A percentile compares a stretch with the other conserved stretches of the same genome.
Evolutionary conservation across 2,329 filamentous ascomycete species (phyloP).

Genomic region (Phoma sp.): DNA sequence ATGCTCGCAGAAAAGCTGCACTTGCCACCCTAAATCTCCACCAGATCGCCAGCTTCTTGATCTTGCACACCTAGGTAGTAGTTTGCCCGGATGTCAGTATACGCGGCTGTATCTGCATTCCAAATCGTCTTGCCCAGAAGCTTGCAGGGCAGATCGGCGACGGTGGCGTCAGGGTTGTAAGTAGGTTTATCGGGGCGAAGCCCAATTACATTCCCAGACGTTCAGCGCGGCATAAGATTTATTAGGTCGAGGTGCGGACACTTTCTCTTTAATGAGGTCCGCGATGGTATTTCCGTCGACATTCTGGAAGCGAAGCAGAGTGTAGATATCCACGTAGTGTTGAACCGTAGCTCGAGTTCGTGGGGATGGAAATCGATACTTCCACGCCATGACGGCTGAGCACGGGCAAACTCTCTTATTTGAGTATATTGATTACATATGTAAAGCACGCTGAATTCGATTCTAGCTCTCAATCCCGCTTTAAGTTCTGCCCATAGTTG

Average conservation of each 20-base stretch:
- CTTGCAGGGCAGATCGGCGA: neutral
- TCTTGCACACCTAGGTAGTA: neutral
- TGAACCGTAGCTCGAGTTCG: neutral
- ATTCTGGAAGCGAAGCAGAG: neutral
- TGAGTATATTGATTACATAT: neutral
- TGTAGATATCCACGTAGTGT: neutral
- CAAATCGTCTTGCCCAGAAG: neutral
- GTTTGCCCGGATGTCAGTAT: neutral
- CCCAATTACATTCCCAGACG: neutral
- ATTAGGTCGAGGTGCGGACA: neutral
- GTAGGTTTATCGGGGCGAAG: neutral
- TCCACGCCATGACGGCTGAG: no score
- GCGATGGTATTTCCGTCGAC: neutral
- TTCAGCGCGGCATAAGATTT: neutral
- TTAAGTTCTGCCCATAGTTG: neutral
- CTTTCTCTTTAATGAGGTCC: neutral
- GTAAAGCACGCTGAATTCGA: neutral
- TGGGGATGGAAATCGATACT: no score
- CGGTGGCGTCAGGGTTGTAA: neutral
- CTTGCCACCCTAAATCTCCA: neutral
- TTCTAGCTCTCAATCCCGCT: neutral
- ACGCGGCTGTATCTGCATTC: neutral
- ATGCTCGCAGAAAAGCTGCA: neutral
- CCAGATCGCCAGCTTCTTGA: conserved; percentile 4
- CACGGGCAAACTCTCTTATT: no score